Percentiles rank a stretch among this genome's conserved stretches.
phyloP scores from a whole-genome alignment of 129 eudicot species.

The Tagetes erecta region DNA sequence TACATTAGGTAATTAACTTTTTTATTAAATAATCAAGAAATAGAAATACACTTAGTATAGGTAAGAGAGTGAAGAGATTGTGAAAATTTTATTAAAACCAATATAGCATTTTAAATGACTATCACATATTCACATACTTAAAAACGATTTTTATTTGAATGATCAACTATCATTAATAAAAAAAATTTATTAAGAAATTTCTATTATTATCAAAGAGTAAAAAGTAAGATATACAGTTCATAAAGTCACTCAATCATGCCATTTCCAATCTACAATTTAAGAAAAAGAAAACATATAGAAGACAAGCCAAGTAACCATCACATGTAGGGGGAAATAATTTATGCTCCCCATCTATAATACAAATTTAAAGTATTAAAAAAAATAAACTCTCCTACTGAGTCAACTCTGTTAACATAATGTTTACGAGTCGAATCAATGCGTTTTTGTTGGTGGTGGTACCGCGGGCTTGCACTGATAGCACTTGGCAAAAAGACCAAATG shows the following conservation, averaged over 20 bases:
- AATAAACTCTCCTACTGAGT: conserved; percentile 16
- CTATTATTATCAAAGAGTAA: too few relatives aligned
- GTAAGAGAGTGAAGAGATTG: too few relatives aligned
- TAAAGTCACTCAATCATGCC: conserved; percentile 47
- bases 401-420: conserved; percentile 31
- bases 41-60: too few relatives aligned
- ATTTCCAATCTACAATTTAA: conserved; percentile 32
- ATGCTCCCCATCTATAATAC: conserved; percentile 67
- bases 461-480: conserved; percentile 87
- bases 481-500: conserved; percentile 93
- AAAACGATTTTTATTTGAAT: too few relatives aligned
- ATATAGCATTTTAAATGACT: too few relatives aligned
- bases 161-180: too few relatives aligned
- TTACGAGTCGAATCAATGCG: conserved; percentile 26
- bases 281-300: conserved; percentile 25
- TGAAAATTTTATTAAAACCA: too few relatives aligned
- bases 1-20: too few relatives aligned
- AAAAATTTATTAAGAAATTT: too few relatives aligned
- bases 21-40: too few relatives aligned
- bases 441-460: conserved; percentile 28
- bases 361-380: conserved; percentile 37
- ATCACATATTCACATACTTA: too few relatives aligned
- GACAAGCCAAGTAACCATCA: conserved; percentile 58
- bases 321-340: conserved; percentile 51
- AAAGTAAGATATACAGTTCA: too few relatives aligned